phyloP scores from a whole-genome alignment of 108 stramenopile genomes.

The Cyclostephanos tholiformis region DNA sequence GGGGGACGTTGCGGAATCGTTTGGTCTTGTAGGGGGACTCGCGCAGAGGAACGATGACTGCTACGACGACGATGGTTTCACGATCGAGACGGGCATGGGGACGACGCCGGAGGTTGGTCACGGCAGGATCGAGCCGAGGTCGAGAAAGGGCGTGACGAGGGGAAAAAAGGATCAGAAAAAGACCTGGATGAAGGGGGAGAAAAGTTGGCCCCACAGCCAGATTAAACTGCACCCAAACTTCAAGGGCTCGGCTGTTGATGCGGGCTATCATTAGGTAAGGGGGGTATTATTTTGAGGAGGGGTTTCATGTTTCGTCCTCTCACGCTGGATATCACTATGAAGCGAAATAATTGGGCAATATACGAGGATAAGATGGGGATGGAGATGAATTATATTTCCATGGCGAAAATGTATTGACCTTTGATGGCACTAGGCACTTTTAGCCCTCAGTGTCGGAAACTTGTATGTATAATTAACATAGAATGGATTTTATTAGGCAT shows the following conservation, averaged over 20 bases:
- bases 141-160: constrained; percentile 14
- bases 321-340: neutral
- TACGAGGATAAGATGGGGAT: neutral
- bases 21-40: constrained; percentile 21
- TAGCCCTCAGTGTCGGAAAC: too few relatives aligned
- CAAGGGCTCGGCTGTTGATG: neutral
- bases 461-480: too few relatives aligned
- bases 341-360: too few relatives aligned
- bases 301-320: neutral
- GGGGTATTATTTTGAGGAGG: neutral
- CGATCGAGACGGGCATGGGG: constrained; percentile 13
- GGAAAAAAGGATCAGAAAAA: constrained; percentile 17
- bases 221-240: constrained; percentile 48
- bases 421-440: too few relatives aligned
- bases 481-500: too few relatives aligned
- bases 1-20: constrained; percentile 39
- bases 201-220: constrained; percentile 45
- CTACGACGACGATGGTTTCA: constrained; percentile 24
- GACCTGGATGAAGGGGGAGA: constrained; percentile 50
- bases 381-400: neutral
- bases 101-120: neutral
- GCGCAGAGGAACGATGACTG: neutral
- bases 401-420: too few relatives aligned
- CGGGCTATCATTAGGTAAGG: neutral
- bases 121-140: constrained; percentile 5